Evolutionary conservation across 83 land plant species (phyloP), one percentile per base, ranked within the genome.

Genomic region (Diphasiastrum complanatum): DNA sequence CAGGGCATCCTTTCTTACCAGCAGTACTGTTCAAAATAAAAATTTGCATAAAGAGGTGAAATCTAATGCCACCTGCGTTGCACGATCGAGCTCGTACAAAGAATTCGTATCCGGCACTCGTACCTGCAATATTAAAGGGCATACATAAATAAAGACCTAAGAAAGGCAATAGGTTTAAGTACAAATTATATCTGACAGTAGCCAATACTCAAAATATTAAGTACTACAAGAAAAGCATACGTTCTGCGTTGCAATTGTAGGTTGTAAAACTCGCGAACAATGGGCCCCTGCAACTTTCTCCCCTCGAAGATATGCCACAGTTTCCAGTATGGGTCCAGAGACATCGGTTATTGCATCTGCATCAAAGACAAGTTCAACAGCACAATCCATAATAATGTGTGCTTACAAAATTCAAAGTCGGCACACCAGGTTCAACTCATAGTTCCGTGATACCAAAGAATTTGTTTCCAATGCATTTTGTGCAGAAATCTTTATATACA

Each of bases 191-290:
- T 33, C 54, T 3, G 11, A 10, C 5, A 11, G 28, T 2, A 63
- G 51, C n/a, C 16, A 11, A 48, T 57, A 55, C 28, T 37, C 37
- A 36, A 26, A 48, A 2, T 22, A 33, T 5, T 0, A 25, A 28
- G 28, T 22, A 18, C 55, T 28, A 11, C 40, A 5, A 45, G 1
- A 60, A 33, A n/a, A 51, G 48, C 72, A 51, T 78, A 81, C 79
- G 74, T 37, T 81, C 56, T 88, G 98, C n/a, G 98, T 92, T 10
- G 98, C 98, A 66, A 92, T 83, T 12, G 98, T 93, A 37, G 99
- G 96, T 73, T 89, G 96, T 20, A 93, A 72, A 46, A 82, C 46
- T 49, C 63, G 79, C 19, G 83, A 73, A 75, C 78, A 79, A 52
- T 78, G 72, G 18, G 80, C 48, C 66, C 77, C 90, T 18, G 80